Percentiles rank a stretch among this genome's conserved stretches.
These are phyloP conservation scores for Meredithiella fracta DNA, from an alignment of 2,329 filamentous ascomycete genomes.

Conservation along the genomic window DNA sequence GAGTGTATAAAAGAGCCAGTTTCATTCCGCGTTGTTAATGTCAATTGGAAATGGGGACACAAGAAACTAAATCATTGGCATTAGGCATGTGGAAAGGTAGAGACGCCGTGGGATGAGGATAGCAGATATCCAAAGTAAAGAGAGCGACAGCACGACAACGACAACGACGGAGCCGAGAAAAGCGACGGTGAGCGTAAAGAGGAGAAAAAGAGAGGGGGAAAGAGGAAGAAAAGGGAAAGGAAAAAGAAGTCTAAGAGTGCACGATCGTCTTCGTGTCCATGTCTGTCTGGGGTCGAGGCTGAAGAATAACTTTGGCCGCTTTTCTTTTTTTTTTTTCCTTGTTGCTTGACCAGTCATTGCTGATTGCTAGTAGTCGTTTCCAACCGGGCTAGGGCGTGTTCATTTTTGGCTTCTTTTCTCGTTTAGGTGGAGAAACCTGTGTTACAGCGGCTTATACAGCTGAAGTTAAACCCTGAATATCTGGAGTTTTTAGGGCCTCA, in stretches of 20 bases:
- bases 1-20: neutral
- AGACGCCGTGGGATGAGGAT: neutral
- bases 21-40: constrained; percentile 2
- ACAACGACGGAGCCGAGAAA: neutral
- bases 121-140: neutral
- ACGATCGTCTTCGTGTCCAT: neutral
- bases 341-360: neutral
- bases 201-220: neutral
- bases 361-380: neutral
- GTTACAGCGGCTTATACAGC: no score
- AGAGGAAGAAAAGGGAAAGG: neutral
- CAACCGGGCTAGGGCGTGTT: no score
- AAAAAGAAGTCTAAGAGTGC: neutral
- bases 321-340: neutral
- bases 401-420: no score
- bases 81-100: constrained; percentile 1
- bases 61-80: neutral
- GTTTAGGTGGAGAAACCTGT: no score
- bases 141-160: neutral
- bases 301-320: neutral
- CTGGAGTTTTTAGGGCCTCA: no score
- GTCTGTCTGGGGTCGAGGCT: constrained; percentile 1
- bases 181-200: neutral
- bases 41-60: neutral
- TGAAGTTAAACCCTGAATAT: no score